Base-by-base conservation (phyloP, 2,329 filamentous ascomycete genomes). In the Fusarium sp. region DNA sequence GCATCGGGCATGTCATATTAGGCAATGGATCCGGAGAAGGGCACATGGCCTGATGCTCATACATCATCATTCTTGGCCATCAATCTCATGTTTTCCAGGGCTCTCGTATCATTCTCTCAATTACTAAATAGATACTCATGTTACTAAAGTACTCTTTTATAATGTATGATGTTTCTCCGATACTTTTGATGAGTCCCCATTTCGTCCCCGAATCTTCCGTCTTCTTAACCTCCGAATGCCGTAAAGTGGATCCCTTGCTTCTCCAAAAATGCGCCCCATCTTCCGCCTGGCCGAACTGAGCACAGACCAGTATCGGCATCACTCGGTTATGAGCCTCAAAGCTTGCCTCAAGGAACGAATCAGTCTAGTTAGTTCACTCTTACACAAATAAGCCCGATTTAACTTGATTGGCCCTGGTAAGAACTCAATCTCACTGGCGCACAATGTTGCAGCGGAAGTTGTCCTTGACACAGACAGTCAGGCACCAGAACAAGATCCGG, bases 301-400 rank as follows among this genome's bases (percentile, higher is more conserved):
- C 74, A 76, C 74, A 66, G 74, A 75, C 74, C 72, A 73, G 11
- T n/a, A 65, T 75, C 73, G 73, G 73, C 72, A 69, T 66, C 66
- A 65, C 47, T 76, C 74, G 74, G 74, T 73, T 75, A 76, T 69
- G 54, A 44, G 38, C 22, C 42, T 42, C 27, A 25, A 56, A 38
- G 18, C 40, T 34, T 38, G 34, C 34, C 34, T n/a, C 18, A 12
- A 25, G 8, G 15, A 15, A 18, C 24, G 44, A 29, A 46, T 46
- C 44, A 29, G 44, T 46, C 18, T 27, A 8, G 15, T 34, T 18
- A 5, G 15, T 34, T 18, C 3, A 7, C 34, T 38, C 18, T 38
- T 38, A 38, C 34, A 38, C 34, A 38, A n/a, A 38, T 6, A 34
- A 10, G 2, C 16, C 32, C 16, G 32, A 18, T 18, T 18, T 0